Conservation (phyloP, 441 rosid species). For the Heliophila coronopifolia region DNA sequence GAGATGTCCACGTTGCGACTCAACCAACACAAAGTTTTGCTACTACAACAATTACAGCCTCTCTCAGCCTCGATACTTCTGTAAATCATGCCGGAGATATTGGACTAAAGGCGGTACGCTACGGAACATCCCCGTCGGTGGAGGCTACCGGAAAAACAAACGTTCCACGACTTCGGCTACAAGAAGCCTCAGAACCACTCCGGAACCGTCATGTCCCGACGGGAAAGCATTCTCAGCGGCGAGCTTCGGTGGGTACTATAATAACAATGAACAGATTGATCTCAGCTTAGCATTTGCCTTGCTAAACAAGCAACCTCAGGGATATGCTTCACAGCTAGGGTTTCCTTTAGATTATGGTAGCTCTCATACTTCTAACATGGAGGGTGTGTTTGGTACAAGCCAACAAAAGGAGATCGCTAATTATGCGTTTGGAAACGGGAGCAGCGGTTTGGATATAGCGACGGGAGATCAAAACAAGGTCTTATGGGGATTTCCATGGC, state of each 20-base stretch:
- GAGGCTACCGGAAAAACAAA: slow-evolving; percentile 80
- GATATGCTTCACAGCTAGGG: slow-evolving; percentile 42
- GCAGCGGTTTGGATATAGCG: slow-evolving; percentile 37
- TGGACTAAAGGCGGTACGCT: slow-evolving; percentile 96
- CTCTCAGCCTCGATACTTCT: slow-evolving; percentile 84
- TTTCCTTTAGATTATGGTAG: slow-evolving; percentile 29
- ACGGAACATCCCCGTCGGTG: slow-evolving; percentile 84
- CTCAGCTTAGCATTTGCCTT: slow-evolving; percentile 62
- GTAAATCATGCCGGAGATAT: slow-evolving; percentile 85
- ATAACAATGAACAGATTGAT: slow-evolving; percentile 46
- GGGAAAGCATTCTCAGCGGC: slow-evolving; percentile 30
- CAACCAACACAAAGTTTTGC: slow-evolving; percentile 86
- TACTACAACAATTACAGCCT: slow-evolving; percentile 97
- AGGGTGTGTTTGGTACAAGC: slow-evolving; percentile 23
- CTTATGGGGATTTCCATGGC: slow-evolving; percentile 83
- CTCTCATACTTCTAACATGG: slow-evolving; percentile 28
- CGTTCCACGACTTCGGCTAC: slow-evolving; percentile 50
- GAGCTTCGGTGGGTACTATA: slow-evolving; percentile 27
- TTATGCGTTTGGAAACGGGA: slow-evolving; percentile 35
- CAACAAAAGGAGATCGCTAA: slow-evolving; percentile 12
- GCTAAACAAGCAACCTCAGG: slow-evolving; percentile 47
- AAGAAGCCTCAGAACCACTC: slow-evolving; percentile 42
- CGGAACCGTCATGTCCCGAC: slow-evolving; percentile 28
- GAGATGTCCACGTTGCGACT: slow-evolving; percentile 82
- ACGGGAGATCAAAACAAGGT: slow-evolving; percentile 39